A percentile compares a stretch with the other conserved stretches of the same genome.
Evolutionary conservation across 768 basidiomycete species (phyloP).

Genomic region (Collybia nuda): DNA sequence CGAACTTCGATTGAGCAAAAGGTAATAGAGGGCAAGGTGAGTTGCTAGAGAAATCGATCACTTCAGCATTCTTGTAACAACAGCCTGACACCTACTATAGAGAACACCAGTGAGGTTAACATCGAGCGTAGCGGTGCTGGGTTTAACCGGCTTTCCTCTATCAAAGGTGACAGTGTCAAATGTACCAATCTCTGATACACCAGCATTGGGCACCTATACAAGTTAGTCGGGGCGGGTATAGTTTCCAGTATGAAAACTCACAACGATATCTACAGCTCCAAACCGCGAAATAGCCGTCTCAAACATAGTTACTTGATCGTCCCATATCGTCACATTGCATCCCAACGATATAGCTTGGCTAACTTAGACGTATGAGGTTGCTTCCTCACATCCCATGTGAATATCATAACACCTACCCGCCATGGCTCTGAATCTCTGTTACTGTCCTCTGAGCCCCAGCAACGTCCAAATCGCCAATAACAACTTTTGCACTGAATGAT

Average conservation of each 20-base stretch:
- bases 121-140: constrained; percentile 42
- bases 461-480: constrained; percentile 52
- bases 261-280: constrained; percentile 54
- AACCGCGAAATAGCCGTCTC: constrained; percentile 44
- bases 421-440: constrained; percentile 34
- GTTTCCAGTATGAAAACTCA: constrained; percentile 21
- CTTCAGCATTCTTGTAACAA: too few relatives aligned
- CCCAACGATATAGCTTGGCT: constrained; percentile 41
- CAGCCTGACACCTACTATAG: constrained; percentile 37
- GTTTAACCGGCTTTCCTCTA: constrained; percentile 43
- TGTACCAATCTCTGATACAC: constrained; percentile 35
- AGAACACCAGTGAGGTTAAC: constrained; percentile 49
- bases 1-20: constrained; percentile 33
- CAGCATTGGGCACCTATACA: constrained; percentile 47
- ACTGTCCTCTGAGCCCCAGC: constrained; percentile 39
- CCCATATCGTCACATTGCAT: constrained; percentile 55
- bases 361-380: neutral
- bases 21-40: constrained; percentile 51
- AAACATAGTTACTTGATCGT: constrained; percentile 52
- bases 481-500: constrained; percentile 43
- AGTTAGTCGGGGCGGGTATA: neutral
- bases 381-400: too few relatives aligned
- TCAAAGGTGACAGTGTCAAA: constrained; percentile 29
- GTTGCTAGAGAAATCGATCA: constrained; percentile 28
- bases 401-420: constrained; percentile 36